Evolutionary conservation across 441 rosid species (phyloP), one percentile per base, ranked within the genome.

Genomic region (Pelargonium fulgidum): DNA sequence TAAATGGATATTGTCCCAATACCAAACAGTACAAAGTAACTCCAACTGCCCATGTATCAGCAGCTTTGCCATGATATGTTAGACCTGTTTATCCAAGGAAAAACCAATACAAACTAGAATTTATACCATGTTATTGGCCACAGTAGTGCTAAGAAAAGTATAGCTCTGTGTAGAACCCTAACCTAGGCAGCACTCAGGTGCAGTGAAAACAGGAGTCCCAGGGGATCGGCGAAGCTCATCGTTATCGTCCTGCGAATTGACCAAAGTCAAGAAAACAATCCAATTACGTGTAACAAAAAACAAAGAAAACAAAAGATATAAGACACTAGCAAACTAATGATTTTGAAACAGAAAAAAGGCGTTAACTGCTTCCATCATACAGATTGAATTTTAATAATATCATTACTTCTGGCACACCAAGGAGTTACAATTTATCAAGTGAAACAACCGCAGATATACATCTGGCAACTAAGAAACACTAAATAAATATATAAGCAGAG

Each of bases 141-240:
- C 62, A 44, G 26, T 2, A 58, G 45, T 26, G 42, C 11, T 16
- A 62, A 39, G 20, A 62, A 42, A 19, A 44, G 68, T 67, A 56
- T 20, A 48, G 19, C 58, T 59, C n/a, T n/a, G 54, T 68, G 13
- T 56, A n/a, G 69, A 64, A 66, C 58, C 45, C 77, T 74, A 64
- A 93, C 97, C 97, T 73, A 90, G 76, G 81, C 97, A 91, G 73
- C 99, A 94, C 82, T 94, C 99, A 1, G 99, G 99, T 54, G 99
- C 99, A 72, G 99, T 94, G 83, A 90, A 94, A 76, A 94, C 99
- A 64, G 99, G 99, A 66, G 99, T 94, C 61, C 99, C 97, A 10
- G 99, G 99, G 72, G 99, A 94, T 12, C 99, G 84, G 22, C 96
- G 92, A 67, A 94, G 97, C 77, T 87, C 92, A 82, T 94, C 99